Percentiles rank a stretch among this genome's conserved stretches.
Evolutionary conservation across 306 rosid species (phyloP).

Genomic region (Clitoria ternatea): DNA sequence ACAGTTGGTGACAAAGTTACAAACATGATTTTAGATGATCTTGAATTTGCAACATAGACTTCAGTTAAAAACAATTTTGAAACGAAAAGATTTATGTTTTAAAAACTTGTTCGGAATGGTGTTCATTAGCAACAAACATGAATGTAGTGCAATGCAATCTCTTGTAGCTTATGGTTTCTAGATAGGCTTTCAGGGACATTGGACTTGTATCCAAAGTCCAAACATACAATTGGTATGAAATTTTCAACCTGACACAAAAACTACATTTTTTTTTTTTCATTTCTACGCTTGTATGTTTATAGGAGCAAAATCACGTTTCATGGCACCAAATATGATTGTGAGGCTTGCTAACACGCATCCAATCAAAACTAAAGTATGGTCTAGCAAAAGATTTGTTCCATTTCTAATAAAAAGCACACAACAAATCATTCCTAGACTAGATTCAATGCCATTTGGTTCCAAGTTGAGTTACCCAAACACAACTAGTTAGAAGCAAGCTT

Average conservation of each 20-base stretch:
- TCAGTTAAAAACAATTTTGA: not conserved
- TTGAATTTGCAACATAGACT: not conserved
- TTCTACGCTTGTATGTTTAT: not conserved
- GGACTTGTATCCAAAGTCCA: no score
- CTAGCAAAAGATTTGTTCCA: not conserved
- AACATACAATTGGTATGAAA: not conserved
- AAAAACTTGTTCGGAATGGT: no score
- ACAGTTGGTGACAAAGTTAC: not conserved
- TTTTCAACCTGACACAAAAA: not conserved
- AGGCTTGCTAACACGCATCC: not conserved
- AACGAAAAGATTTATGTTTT: not conserved
- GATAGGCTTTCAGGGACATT: no score
- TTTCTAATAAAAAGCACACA: not conserved
- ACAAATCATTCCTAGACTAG: not conserved
- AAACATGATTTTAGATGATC: not conserved
- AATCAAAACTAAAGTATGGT: not conserved
- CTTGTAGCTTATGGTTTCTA: no score
- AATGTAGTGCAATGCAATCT: no score
- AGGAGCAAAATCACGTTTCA: not conserved
- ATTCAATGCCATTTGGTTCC: no score
- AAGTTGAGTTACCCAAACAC: no score
- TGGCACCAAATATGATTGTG: not conserved
- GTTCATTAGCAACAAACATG: no score
- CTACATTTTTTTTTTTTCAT: not conserved
- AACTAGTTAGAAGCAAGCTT: no score